A percentile compares a stretch with the other conserved stretches of the same genome.
phyloP scores from a whole-genome alignment of 2,329 filamentous ascomycete species.

The Fusarium sp. region DNA sequence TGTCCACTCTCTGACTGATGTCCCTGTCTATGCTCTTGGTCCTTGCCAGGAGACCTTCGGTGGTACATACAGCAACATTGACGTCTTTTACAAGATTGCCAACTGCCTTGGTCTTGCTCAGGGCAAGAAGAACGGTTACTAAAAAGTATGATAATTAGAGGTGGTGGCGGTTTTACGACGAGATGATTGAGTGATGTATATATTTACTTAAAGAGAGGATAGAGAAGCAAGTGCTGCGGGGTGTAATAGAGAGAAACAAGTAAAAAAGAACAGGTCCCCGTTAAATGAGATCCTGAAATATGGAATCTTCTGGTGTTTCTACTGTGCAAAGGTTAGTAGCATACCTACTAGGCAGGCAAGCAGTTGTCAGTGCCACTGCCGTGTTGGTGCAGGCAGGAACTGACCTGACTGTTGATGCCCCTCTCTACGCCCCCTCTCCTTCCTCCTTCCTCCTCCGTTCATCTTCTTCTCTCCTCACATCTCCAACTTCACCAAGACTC shows the following conservation, averaged over 20 bases:
- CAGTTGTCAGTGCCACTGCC: background rate
- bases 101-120: slow-evolving; percentile 70
- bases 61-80: slow-evolving; percentile 76
- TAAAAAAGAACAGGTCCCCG: background rate
- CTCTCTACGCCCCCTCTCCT: background rate
- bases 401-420: no score
- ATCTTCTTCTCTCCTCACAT: no score
- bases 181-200: slow-evolving; percentile 36
- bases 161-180: slow-evolving; percentile 31
- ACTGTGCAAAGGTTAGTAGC: no score
- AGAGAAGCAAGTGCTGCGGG: slow-evolving; percentile 36
- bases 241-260: slow-evolving; percentile 18
- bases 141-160: slow-evolving; percentile 9
- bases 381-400: background rate
- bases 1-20: slow-evolving; percentile 82
- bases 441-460: background rate
- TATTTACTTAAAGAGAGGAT: slow-evolving; percentile 13
- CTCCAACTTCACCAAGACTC: background rate
- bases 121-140: slow-evolving; percentile 41
- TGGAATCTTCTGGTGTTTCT: background rate
- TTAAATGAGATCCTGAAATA: background rate
- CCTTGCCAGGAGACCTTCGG: slow-evolving; percentile 83
- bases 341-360: background rate
- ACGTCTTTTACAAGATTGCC: slow-evolving; percentile 81
- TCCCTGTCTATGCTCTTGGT: slow-evolving; percentile 81